phyloP scores from a whole-genome alignment of 768 basidiomycete species.

The Daedaleopsis sinensis region DNA sequence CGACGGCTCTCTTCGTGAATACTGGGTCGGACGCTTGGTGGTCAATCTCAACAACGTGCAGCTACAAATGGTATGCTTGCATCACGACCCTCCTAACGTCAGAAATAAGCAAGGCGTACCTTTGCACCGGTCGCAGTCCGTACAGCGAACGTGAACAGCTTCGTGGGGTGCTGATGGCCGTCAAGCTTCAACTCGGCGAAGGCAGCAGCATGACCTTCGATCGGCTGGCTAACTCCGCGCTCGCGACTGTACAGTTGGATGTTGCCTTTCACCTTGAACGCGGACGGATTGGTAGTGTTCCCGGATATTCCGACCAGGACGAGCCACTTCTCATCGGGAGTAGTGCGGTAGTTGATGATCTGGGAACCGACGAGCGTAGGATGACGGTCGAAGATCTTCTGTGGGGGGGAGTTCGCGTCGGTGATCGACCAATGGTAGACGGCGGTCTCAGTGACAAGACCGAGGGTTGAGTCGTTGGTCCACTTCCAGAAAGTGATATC shows the following conservation, averaged over 20 bases:
- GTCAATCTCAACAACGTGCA: conserved; percentile 98
- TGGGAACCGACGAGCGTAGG: conserved; percentile 92
- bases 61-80: conserved; percentile 45
- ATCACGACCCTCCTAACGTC: neutral
- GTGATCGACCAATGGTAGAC: conserved; percentile 90
- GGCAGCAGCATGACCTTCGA: conserved; percentile 97
- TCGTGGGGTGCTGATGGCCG: conserved; percentile 81
- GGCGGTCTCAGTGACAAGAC: conserved; percentile 92
- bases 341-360: conserved; percentile 97
- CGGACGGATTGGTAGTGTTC: conserved; percentile 88
- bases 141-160: conserved; percentile 94
- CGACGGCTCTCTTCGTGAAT: conserved; percentile 96
- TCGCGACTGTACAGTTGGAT: conserved; percentile 98
- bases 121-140: conserved; percentile 97
- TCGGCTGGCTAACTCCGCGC: conserved; percentile 93
- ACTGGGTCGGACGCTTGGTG: conserved; percentile 90
- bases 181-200: conserved; percentile 93
- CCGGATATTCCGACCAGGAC: conserved; percentile 95
- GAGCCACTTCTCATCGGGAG: conserved; percentile 95
- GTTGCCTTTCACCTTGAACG: conserved; percentile 98
- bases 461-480: conserved; percentile 89
- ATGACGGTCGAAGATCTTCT: conserved; percentile 97
- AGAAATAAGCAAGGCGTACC: conserved; percentile 45
- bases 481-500: conserved; percentile 99
- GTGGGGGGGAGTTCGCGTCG: conserved; percentile 75